Evolutionary conservation across 163 green algal genomes (phyloP).

Genomic region (Chlamydomonas reinhardtii): DNA sequence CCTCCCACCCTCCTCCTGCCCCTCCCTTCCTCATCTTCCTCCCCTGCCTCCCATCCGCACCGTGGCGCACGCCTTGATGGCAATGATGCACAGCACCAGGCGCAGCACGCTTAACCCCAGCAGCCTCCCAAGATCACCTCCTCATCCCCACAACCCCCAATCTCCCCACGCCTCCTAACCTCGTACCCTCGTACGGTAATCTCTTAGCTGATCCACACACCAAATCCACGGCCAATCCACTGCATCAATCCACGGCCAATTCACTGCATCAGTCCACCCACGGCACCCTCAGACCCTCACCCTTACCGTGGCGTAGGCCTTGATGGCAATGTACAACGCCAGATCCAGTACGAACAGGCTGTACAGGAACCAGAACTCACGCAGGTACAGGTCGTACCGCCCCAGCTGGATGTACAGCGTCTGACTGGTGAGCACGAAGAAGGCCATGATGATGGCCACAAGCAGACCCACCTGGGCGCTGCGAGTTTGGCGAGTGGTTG

Average conservation of each 20-base stretch:
- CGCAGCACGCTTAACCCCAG: no score
- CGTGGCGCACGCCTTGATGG: background rate
- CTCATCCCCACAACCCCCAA: no score
- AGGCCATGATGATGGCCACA: conserved; percentile 55
- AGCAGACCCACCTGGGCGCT: conserved; percentile 59
- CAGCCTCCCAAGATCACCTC: no score
- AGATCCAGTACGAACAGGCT: conserved; percentile 41
- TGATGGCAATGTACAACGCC: conserved; percentile 42
- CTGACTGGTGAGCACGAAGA: conserved; percentile 62
- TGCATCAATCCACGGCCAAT: background rate
- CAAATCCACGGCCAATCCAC: background rate
- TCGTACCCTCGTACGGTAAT: no score
- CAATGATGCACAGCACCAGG: conserved; percentile 49
- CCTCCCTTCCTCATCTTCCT: no score
- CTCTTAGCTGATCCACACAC: no score
- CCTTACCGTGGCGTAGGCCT: conserved; percentile 50
- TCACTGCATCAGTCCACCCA: background rate
- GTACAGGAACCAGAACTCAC: conserved; percentile 46
- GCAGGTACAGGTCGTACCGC: conserved; percentile 60
- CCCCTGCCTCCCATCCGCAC: no score
- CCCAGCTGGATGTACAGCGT: conserved; percentile 52
- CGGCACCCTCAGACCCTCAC: background rate
- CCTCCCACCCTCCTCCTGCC: no score
- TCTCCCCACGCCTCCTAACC: no score
- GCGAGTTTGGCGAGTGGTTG: no score